Percentiles rank a stretch among this genome's conserved stretches.
These are phyloP conservation scores for Calonectria crousiana DNA, from an alignment of 2,329 filamentous ascomycete genomes.

Conservation along the genomic window DNA sequence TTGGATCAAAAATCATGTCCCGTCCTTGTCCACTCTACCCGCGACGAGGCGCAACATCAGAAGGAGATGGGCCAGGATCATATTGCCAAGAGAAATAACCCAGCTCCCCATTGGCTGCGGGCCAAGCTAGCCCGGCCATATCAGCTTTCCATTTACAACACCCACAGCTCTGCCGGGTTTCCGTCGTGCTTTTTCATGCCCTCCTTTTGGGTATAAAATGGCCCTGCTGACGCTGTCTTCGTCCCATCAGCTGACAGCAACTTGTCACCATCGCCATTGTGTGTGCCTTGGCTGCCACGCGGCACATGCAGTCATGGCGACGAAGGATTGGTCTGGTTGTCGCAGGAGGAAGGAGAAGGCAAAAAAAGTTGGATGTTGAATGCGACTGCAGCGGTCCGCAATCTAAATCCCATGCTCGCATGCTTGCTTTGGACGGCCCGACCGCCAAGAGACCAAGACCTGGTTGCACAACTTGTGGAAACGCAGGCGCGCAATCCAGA, in stretches of 20 bases:
- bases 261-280: neutral
- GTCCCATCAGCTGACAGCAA: conserved; percentile 21
- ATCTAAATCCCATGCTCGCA: neutral
- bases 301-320: conserved; percentile 1
- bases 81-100: conserved; percentile 18
- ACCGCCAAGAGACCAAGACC: conserved; percentile 16
- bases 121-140: conserved; percentile 12
- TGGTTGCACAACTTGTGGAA: conserved; percentile 14
- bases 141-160: conserved; percentile 12
- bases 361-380: neutral
- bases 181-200: neutral
- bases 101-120: conserved; percentile 12
- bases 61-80: conserved; percentile 8
- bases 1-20: neutral
- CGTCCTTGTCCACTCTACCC: neutral
- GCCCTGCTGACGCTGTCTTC: conserved; percentile 15
- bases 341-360: neutral
- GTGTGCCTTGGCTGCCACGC: neutral
- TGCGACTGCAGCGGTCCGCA: neutral
- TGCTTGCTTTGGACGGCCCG: conserved; percentile 15
- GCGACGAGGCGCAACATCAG: conserved; percentile 12
- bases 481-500: neutral
- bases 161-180: neutral
- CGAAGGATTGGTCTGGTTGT: neutral
- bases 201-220: neutral